Base-by-base conservation (phyloP, 768 basidiomycete genomes). In the Dioszegia crocea region DNA sequence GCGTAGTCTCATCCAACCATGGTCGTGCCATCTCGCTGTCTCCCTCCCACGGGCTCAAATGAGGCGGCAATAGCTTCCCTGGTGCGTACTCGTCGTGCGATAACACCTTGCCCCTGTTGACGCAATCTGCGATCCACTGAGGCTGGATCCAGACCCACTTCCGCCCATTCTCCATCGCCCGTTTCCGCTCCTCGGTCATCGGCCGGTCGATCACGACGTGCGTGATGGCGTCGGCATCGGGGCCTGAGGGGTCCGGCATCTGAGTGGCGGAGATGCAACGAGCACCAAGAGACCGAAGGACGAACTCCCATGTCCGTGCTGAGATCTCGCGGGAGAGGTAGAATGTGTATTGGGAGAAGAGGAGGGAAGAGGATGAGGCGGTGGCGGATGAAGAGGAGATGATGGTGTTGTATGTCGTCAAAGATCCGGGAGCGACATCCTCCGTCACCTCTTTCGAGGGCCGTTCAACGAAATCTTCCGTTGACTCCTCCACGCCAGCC, bases 151-250 rank as follows among this genome's bases (percentile, higher is more conserved):
- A 90, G 72, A 89, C 91, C 69, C 91, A 83, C 74, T 84, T 84
- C 43, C 81, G 78, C 36, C 85, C 81, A 41, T 82, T 80, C 65
- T 86, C 84, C 65, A 83, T 82, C 64, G 87, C 84, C 52, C 83
- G 84, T 61, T 72, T 77, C 21, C 67, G 51, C n/a, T 71, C 66
- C 1, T 66, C 62, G 11, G 75, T 70, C 31, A 84, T 62, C 1
- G 96, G 94, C 43, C 96, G 83, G 75, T 99, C 96, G 67, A 96
- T 87, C 67, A 99, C 85, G 62, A 98, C 86, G 78, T 98, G 96
- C 1, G 96, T 98, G 68, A 99, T 92, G 12, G 83, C 82, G 73
- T 96, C 91, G 48, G 78, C 79, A 77, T 90, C 89, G 30, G 84
- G 82, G 67, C 87, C 81, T 23, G 56, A 51, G 4, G 44, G 47